Base-by-base conservation (phyloP, 2,329 filamentous ascomycete genomes). In the Chaetomium strumarium region DNA sequence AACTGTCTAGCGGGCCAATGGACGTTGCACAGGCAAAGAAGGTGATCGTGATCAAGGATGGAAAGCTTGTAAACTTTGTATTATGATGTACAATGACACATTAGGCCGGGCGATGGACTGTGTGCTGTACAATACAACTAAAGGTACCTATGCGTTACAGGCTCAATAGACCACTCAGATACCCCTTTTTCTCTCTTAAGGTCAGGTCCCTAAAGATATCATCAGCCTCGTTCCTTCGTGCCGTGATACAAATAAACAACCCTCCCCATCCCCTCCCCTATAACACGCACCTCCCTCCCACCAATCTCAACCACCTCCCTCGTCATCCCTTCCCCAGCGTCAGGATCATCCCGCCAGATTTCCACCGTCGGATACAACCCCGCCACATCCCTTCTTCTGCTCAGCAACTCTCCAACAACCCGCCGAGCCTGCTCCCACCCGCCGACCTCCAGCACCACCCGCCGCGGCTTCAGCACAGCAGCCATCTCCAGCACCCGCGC, bases 11-110 rank as follows among this genome's bases (percentile, higher is more conserved):
- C 44, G 75, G 69, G 6, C 55, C 63, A 12, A 71, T 70, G 36
- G 67, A 78, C 53, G 66, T 81, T 12, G 68, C 70, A 29, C 72
- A 72, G 57, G 78, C 82, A n/a, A 81, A 79, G 63, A 80, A 81
- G 57, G 76, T 84, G 1, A 79, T 91, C 62, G 76, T 89, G 12
- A 83, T 88, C 12, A 75, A 75, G 52, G 78, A 76, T 1, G 87
- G 86, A 12, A 83, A 77, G 66, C 74, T 88, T 46, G 78, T 92
- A 29, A 95, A 91, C 69, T 86, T 91, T 75, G 83, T 93, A 48
- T 58, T 83, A 53, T 75, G 67, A 31, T 33, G 24, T 24, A 24
- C 24, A 24, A n/a, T n/a, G n/a, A n/a, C n/a, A n/a, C 4, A 24
- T 24, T 24, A 24, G 7, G 4, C 24, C 24, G 4, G 24, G 7